Percentiles rank a stretch among this genome's conserved stretches.
Evolutionary conservation across 129 eudicot genomes (phyloP).

Genomic region (Sambucus nigra): DNA sequence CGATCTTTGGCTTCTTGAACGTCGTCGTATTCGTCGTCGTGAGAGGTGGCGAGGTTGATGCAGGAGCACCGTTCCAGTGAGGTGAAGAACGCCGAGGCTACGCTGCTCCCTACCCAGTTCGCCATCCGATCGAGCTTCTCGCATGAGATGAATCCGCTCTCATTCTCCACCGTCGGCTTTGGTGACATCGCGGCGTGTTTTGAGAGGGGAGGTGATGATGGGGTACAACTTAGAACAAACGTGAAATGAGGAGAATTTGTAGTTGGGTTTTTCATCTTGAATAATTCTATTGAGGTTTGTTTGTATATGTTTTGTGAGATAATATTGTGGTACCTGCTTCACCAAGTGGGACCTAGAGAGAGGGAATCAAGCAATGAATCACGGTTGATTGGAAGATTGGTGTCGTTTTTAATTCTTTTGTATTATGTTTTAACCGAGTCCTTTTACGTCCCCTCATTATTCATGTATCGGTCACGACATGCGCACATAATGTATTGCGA

Average conservation of each 20-base stretch:
- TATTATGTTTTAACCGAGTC: too few relatives aligned
- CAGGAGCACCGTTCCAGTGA: conserved; percentile 78
- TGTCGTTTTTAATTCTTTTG: too few relatives aligned
- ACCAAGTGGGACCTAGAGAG: too few relatives aligned
- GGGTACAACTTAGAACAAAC: not conserved
- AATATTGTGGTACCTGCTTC: too few relatives aligned
- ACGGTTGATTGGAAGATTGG: too few relatives aligned
- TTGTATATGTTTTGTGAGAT: too few relatives aligned
- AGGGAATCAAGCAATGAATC: too few relatives aligned
- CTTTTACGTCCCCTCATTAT: too few relatives aligned
- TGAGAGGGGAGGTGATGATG: not conserved
- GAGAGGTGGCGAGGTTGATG: conserved; percentile 54
- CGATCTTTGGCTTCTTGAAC: conserved; percentile 58
- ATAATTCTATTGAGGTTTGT: too few relatives aligned
- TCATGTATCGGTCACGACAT: too few relatives aligned
- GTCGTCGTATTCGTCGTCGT: conserved; percentile 39
- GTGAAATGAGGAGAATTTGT: not conserved
- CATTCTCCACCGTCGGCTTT: conserved; percentile 16
- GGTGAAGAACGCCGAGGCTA: conserved; percentile 66
- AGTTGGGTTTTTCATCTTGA: not conserved
- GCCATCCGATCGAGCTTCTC: conserved; percentile 55
- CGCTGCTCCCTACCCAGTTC: conserved; percentile 58
- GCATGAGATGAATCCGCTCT: conserved; percentile 29
- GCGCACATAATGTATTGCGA: too few relatives aligned
- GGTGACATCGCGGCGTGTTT: conserved; percentile 1